phyloP scores from a whole-genome alignment of 179 eudicot species.

The Silene noctiflora region DNA sequence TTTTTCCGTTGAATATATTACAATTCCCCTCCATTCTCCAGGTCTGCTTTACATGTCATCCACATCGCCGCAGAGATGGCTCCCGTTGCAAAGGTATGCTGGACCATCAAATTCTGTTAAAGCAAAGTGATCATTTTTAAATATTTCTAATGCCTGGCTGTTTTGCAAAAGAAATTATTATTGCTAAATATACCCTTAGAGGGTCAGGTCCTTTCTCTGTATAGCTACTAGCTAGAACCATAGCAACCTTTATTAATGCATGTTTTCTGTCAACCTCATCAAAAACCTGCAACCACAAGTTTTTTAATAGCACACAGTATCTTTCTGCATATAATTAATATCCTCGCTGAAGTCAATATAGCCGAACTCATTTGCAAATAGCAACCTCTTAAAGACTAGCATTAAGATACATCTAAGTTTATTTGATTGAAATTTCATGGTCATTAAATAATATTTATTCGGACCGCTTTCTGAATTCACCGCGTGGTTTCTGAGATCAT shows the following conservation, averaged over 20 bases:
- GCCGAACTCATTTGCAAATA: not conserved
- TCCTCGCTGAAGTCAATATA: not conserved
- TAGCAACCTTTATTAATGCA: not conserved
- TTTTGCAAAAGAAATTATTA: not conserved
- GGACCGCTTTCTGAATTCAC: not conserved
- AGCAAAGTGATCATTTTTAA: not conserved
- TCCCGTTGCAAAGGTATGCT: constrained; percentile 93
- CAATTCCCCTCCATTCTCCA: constrained; percentile 32
- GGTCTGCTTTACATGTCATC: constrained; percentile 77
- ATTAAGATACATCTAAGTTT: not conserved
- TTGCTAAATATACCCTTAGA: not conserved
- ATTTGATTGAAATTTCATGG: not conserved
- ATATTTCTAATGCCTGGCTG: not conserved
- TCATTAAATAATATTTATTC: not conserved
- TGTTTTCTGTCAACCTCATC: not conserved
- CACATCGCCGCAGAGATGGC: constrained; percentile 99
- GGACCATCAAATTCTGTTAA: constrained; percentile 2
- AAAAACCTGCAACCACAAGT: not conserved
- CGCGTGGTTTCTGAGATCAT: not conserved
- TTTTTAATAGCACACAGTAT: not conserved
- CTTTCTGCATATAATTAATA: not conserved
- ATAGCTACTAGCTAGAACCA: not conserved
- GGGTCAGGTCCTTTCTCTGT: not conserved
- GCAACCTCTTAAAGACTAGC: constrained; percentile 1
- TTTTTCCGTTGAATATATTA: not conserved